A percentile compares a stretch with the other conserved stretches of the same genome.
Conservation (phyloP, 768 basidiomycete genomes). For the Trametes elegans region DNA sequence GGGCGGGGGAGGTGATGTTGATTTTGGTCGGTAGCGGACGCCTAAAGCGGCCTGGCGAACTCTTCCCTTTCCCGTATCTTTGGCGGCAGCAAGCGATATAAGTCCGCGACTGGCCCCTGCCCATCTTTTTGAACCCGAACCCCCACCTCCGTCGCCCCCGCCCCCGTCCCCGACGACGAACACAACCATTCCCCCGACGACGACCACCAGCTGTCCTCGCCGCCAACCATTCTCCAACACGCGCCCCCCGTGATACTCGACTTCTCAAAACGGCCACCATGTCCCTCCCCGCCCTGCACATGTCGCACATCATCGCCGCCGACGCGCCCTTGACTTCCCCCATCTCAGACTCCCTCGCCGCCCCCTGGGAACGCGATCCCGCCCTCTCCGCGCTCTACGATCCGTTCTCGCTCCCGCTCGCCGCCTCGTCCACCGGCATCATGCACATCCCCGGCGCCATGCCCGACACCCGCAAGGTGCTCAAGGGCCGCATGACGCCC, state of each 20-base stretch:
- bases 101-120: conserved; percentile 14
- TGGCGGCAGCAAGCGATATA: conserved; percentile 22
- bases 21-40: conserved; percentile 9
- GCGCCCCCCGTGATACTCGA: neutral
- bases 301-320: conserved; percentile 56
- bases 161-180: conserved; percentile 3
- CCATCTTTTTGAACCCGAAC: conserved; percentile 19
- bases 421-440: conserved; percentile 39
- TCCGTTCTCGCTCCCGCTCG: conserved; percentile 39
- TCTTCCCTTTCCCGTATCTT: conserved; percentile 1
- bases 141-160: conserved; percentile 17
- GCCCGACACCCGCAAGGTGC: conserved; percentile 47
- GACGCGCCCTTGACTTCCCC: conserved; percentile 62
- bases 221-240: conserved; percentile 1
- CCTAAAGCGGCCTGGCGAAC: conserved; percentile 2
- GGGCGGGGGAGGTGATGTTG: conserved; percentile 7
- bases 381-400: conserved; percentile 44
- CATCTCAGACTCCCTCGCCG: conserved; percentile 38
- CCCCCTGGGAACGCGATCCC: conserved; percentile 48
- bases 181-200: neutral
- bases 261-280: conserved; percentile 5
- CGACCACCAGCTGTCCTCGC: neutral
- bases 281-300: conserved; percentile 32
- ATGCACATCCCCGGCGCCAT: conserved; percentile 34
- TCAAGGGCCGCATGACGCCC: conserved; percentile 50